A percentile compares a stretch with the other conserved stretches of the same genome.
phyloP scores from a whole-genome alignment of 108 stramenopile species.

The Nitzschia sp. region DNA sequence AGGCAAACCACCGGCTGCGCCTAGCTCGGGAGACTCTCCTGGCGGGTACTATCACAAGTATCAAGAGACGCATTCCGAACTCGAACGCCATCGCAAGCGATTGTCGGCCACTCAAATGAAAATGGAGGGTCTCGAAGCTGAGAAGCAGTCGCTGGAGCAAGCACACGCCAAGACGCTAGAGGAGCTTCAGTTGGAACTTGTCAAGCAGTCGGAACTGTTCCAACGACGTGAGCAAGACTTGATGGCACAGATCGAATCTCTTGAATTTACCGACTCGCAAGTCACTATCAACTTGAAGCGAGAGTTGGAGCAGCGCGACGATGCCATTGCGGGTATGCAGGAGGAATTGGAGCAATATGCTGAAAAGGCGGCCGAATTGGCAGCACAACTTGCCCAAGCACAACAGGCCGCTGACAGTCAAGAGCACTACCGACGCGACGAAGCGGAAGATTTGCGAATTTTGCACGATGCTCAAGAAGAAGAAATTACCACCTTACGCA shows the following conservation, averaged over 20 bases:
- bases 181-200: constrained; percentile 17
- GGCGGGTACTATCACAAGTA: constrained; percentile 25
- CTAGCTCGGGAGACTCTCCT: not conserved
- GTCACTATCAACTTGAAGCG: constrained; percentile 7
- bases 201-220: constrained; percentile 15
- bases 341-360: constrained; percentile 36
- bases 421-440: constrained; percentile 49
- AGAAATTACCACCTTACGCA: constrained; percentile 47
- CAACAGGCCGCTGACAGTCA: constrained; percentile 44
- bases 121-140: constrained; percentile 21
- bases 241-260: constrained; percentile 22
- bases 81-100: constrained; percentile 16
- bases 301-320: constrained; percentile 29
- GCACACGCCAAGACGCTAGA: constrained; percentile 18
- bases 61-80: constrained; percentile 38
- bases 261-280: constrained; percentile 26
- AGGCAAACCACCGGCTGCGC: constrained; percentile 13
- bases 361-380: constrained; percentile 53
- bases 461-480: constrained; percentile 46
- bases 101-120: not conserved
- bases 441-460: constrained; percentile 51
- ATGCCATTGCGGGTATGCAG: constrained; percentile 31
- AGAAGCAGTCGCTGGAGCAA: constrained; percentile 13
- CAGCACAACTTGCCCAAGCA: constrained; percentile 41
- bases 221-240: constrained; percentile 17